Evolutionary conservation across 1,284 basidiomycete genomes (phyloP).

Genomic region (Marasmius tenuissimus): DNA sequence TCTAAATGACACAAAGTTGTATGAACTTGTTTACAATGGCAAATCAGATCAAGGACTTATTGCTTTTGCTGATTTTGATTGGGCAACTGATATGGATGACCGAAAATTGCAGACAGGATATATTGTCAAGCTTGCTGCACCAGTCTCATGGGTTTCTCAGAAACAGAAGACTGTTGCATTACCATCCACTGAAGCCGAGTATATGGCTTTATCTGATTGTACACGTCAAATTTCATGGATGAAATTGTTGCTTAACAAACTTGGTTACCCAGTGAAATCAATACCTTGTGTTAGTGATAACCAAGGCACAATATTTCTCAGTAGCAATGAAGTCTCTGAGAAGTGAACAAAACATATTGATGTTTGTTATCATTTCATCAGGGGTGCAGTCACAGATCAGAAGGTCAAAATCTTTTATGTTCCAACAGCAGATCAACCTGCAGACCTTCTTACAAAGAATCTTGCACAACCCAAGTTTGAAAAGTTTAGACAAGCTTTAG

Average conservation of each 20-base stretch:
- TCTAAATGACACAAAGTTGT: neutral
- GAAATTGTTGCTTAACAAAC: slow-evolving; percentile 19
- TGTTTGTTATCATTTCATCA: too few relatives aligned
- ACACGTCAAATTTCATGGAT: neutral
- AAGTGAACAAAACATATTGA: too few relatives aligned
- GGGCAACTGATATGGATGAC: slow-evolving; percentile 18
- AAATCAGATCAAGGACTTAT: neutral
- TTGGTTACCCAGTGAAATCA: slow-evolving; percentile 11
- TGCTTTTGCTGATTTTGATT: slow-evolving; percentile 27
- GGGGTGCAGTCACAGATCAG: too few relatives aligned
- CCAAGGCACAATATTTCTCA: too few relatives aligned
- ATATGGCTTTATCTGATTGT: neutral
- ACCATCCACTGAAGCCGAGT: neutral
- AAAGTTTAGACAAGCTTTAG: neutral
- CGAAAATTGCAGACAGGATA: slow-evolving; percentile 22
- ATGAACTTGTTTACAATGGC: slow-evolving; percentile 20
- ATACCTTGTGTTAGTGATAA: too few relatives aligned
- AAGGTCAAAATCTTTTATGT: neutral
- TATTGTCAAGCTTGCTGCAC: slow-evolving; percentile 18
- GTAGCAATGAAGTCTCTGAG: too few relatives aligned
- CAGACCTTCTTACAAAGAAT: neutral
- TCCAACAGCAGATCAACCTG: neutral
- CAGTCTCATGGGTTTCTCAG: slow-evolving; percentile 7
- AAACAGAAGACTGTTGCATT: neutral
- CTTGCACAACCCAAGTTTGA: neutral